These are phyloP conservation scores for Protostelium mycophagum DNA, from an alignment of 78 protist species.

Conservation along the genomic window DNA sequence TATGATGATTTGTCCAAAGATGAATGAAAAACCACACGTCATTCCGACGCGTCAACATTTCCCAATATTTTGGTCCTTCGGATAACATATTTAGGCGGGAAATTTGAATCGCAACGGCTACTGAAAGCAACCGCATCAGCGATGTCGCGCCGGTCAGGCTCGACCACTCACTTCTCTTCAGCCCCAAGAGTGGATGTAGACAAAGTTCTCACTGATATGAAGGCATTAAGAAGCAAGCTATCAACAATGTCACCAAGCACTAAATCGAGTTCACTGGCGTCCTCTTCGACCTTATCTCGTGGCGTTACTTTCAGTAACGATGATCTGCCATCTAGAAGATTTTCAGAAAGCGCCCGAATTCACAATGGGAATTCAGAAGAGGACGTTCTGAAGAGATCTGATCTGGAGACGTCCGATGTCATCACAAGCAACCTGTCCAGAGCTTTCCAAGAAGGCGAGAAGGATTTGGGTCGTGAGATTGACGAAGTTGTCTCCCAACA, in stretches of 20 bases:
- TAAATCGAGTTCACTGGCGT: too few species aligned
- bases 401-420: not conserved
- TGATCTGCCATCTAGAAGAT: not conserved
- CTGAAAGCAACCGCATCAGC: not conserved
- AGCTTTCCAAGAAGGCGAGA: not conserved
- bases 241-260: not conserved
- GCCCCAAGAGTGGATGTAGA: not conserved
- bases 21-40: too few species aligned
- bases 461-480: not conserved
- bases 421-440: not conserved
- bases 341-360: not conserved
- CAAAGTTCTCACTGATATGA: not conserved
- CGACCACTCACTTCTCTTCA: not conserved
- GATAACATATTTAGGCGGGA: too few species aligned
- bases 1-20: too few species aligned
- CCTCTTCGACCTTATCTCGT: too few species aligned
- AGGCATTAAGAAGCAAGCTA: not conserved
- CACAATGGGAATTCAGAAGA: not conserved
- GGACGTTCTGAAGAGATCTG: not conserved
- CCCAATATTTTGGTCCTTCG: too few species aligned
- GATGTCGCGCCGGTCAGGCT: not conserved
- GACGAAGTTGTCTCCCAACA: not conserved
- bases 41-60: too few species aligned
- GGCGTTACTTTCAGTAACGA: too few species aligned
- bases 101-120: too few species aligned